A percentile compares a stretch with the other conserved stretches of the same genome.
phyloP scores from a whole-genome alignment of 495 filamentous ascomycete species.

The Bryoglossum gracile region DNA sequence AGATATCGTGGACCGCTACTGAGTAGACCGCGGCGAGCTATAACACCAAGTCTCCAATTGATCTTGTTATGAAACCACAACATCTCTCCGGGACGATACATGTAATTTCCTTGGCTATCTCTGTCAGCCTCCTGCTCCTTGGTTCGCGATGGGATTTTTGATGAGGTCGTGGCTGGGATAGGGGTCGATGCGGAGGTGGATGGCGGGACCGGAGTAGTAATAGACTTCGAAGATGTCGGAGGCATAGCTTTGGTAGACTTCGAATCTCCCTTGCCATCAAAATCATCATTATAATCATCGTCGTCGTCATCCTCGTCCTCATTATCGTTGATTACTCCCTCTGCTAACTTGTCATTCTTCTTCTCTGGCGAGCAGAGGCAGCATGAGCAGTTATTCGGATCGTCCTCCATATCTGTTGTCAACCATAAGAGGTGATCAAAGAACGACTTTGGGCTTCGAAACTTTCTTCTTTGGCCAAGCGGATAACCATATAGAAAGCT shows the following conservation, averaged over 20 bases:
- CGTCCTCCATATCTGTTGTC: conserved; percentile 40
- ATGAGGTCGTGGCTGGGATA: conserved; percentile 7
- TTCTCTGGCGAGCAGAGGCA: conserved; percentile 22
- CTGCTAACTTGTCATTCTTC: background rate
- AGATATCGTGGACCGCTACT: conserved; percentile 32
- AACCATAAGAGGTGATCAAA: conserved; percentile 57
- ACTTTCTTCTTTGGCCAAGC: conserved; percentile 45
- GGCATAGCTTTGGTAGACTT: conserved; percentile 4
- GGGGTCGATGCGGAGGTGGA: background rate
- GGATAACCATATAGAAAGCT: conserved; percentile 58
- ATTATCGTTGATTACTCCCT: background rate
- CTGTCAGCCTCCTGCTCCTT: conserved; percentile 29
- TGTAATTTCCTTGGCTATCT: conserved; percentile 30
- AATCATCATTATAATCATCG: background rate
- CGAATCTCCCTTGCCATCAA: background rate
- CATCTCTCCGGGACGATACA: conserved; percentile 51
- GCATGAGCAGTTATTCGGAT: conserved; percentile 52
- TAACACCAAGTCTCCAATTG: conserved; percentile 51
- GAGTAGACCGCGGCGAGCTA: conserved; percentile 30
- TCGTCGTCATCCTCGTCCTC: background rate
- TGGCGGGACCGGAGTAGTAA: conserved; percentile 3
- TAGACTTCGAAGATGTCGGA: conserved; percentile 1
- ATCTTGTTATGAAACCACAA: conserved; percentile 50
- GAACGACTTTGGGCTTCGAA: conserved; percentile 52
- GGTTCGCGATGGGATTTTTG: conserved; percentile 2